Evolutionary conservation across 192 early-diverging fungal species (phyloP), one percentile per base, ranked within the genome.

Genomic region (Backusella luteola): DNA sequence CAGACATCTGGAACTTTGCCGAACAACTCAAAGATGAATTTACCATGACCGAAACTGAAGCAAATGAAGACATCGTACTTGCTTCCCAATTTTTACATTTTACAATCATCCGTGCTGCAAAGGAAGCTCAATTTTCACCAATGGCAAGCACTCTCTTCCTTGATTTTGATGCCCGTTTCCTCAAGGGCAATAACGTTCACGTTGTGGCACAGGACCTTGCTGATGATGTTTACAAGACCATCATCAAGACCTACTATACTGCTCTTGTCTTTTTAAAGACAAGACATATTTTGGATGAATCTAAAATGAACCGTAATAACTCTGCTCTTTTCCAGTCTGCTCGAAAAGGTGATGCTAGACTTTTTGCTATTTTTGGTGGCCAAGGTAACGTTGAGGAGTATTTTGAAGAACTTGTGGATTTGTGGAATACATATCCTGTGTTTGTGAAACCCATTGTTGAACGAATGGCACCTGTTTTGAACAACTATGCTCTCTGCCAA

Each of bases 311-410:
- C 69, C 76, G 81, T 14, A 70, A 80, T n/a, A 74, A 80, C 6
- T 89, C 93, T 5, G 94, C 95, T 26, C 85, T 96, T 52, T 87
- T 95, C 56, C 79, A 86, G 26, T 90, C 91, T 72, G 94, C 89
- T 68, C 71, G 80, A 12, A 71, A 82, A 21, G 90, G 91, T 26
- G 83, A 79, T 11, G 90, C 93, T 36, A 83, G 83, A 59, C 78
- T 93, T 42, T 91, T 95, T 79, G 94, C 95, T 49, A 89, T 98
- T 76, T 98, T 98, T 91, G 96, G 96, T 74, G 96, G 96, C 49
- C 96, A 98, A 85, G 96, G 96, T 74, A 96, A 94, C 79, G 92
- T 94, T 46, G 93, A 96, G 73, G 95, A 95, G 75, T 98, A 96
- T 89, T 96, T 98, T 90, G 90, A 93, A 78, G 96, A 98, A 83